phyloP scores from a whole-genome alignment of 345 rosid genomes.

The Aegle marmelos region DNA sequence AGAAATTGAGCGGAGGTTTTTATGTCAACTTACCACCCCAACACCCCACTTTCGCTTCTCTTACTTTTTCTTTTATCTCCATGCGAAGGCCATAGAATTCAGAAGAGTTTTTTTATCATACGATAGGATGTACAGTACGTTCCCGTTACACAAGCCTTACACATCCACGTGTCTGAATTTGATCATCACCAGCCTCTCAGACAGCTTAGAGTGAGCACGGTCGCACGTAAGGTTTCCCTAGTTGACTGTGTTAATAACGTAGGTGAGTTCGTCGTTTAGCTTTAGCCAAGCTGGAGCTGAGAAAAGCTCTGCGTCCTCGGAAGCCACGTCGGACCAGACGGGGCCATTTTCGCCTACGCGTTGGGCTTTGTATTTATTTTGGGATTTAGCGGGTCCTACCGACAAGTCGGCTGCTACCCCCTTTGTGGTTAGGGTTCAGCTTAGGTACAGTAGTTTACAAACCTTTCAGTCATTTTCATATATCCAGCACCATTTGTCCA shows the following conservation, averaged over 20 bases:
- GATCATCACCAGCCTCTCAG: too few species aligned
- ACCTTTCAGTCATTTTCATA: too few species aligned
- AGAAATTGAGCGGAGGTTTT: constrained; percentile 31
- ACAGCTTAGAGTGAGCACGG: too few species aligned
- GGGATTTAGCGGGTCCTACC: constrained; percentile 9
- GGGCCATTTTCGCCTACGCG: not conserved
- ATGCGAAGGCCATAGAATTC: too few species aligned
- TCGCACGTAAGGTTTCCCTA: not conserved
- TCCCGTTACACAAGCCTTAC: too few species aligned
- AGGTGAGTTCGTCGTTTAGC: constrained; percentile 22
- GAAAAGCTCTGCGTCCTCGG: constrained; percentile 11
- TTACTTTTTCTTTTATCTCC: too few species aligned
- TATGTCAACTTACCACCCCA: not conserved
- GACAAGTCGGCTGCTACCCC: not conserved
- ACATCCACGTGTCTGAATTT: too few species aligned
- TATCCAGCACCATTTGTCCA: too few species aligned
- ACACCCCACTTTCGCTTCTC: not conserved
- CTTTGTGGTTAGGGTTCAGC: not conserved
- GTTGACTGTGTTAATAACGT: constrained; percentile 14
- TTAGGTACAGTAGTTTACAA: too few species aligned
- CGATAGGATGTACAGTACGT: too few species aligned
- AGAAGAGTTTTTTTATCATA: too few species aligned
- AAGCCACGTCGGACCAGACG: constrained; percentile 28
- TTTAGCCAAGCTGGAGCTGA: not conserved
- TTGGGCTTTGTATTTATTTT: not conserved